A percentile compares a stretch with the other conserved stretches of the same genome.
phyloP scores from a whole-genome alignment of 177 flowering plant species.

The Tripterygium wilfordii region DNA sequence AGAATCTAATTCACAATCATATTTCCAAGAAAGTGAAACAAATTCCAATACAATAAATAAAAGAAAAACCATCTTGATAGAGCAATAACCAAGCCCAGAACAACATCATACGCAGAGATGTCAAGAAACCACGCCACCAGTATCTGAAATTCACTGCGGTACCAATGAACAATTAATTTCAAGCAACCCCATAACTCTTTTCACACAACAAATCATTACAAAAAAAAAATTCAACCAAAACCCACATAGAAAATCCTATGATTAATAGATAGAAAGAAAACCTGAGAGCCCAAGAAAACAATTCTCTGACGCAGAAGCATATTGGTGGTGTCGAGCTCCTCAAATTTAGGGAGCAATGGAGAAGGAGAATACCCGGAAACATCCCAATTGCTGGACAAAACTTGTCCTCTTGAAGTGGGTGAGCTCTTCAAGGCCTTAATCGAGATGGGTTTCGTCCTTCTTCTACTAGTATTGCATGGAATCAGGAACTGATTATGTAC shows the following conservation, averaged over 20 bases:
- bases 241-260: not conserved
- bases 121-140: too few species aligned
- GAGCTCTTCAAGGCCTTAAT: constrained; percentile 25
- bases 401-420: constrained; percentile 7
- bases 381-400: constrained; percentile 68
- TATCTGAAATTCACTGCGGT: not conserved
- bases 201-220: not conserved
- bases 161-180: too few species aligned
- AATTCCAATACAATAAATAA: too few species aligned
- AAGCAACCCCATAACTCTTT: too few species aligned
- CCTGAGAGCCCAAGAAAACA: constrained; percentile 83
- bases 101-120: too few species aligned
- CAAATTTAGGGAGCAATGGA: constrained; percentile 60
- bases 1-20: too few species aligned
- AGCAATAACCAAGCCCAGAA: too few species aligned
- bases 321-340: constrained; percentile 79
- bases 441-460: constrained; percentile 22
- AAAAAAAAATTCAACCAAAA: not conserved
- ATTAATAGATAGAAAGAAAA: constrained; percentile 8
- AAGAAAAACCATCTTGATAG: too few species aligned
- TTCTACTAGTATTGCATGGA: not conserved
- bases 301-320: constrained; percentile 94
- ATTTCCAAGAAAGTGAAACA: too few species aligned
- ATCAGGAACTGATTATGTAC: not conserved
- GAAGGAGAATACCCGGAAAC: constrained; percentile 15